Evolutionary conservation across 2,329 filamentous ascomycete genomes (phyloP).

Genomic region (Westerdykella aurantiaca): DNA sequence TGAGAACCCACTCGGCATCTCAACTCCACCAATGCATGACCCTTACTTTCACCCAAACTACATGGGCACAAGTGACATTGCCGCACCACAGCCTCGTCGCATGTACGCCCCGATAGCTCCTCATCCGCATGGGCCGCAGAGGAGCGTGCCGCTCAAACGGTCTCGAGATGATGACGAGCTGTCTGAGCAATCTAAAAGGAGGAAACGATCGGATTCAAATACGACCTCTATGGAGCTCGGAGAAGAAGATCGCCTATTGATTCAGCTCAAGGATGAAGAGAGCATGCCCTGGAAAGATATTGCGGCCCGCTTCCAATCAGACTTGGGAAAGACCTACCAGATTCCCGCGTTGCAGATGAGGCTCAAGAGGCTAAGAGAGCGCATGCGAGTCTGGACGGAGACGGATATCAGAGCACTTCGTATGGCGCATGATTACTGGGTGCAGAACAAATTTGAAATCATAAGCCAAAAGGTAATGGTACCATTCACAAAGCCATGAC

Average conservation of each 20-base stretch:
- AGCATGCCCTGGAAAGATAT: conserved; percentile 52
- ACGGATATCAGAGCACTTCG: conserved; percentile 45
- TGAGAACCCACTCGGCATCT: conserved; percentile 37
- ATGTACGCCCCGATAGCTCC: conserved; percentile 43
- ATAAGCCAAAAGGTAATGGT: conserved; percentile 44
- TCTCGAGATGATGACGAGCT: conserved; percentile 36
- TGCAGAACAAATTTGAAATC: conserved; percentile 50
- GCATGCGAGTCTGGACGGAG: conserved; percentile 49
- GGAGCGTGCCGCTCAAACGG: conserved; percentile 34
- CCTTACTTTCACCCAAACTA: conserved; percentile 29
- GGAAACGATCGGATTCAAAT: conserved; percentile 38
- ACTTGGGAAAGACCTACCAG: conserved; percentile 45
- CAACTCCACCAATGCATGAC: conserved; percentile 20
- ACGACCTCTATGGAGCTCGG: conserved; percentile 38
- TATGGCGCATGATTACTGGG: conserved; percentile 49
- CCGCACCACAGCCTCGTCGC: conserved; percentile 37
- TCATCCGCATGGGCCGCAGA: conserved; percentile 32
- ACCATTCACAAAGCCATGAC: neutral
- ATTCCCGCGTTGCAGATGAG: conserved; percentile 52
- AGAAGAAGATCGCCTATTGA: conserved; percentile 47
- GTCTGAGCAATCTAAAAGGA: conserved; percentile 31
- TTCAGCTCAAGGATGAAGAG: conserved; percentile 49
- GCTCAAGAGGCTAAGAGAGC: conserved; percentile 47
- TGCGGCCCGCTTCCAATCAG: conserved; percentile 45
- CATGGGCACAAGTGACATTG: conserved; percentile 25